Evolutionary conservation across 345 rosid genomes (phyloP), one percentile per base, ranked within the genome.

Genomic region (Boechera divaricarpa): DNA sequence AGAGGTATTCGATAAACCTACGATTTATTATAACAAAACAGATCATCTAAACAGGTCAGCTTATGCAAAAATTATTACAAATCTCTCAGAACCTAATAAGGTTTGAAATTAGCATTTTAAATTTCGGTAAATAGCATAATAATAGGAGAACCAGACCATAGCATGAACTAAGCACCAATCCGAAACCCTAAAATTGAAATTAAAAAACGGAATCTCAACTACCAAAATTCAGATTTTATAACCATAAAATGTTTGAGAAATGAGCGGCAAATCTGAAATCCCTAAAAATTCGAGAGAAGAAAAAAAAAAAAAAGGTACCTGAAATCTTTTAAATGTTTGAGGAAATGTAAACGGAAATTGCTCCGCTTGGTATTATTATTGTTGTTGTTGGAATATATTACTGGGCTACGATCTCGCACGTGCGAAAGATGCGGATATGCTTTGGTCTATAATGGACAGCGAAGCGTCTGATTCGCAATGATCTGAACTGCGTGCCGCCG

Each of bases 391-490:
- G 12, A 39, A 39, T 53, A 42, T 61, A 62, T 10, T 55, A 18
- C 62, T 33, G 5, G 57, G 54, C 10, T 16, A 41, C 6, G 75
- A 76, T 44, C 75, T 77, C 77, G 51, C 73, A 78, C 77, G 81
- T 78, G 69, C 73, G n/a, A 69, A 70, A 78, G 51, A 66, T 78
- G 56, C 77, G 81, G 73, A 78, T 78, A 78, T 78, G 63, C 77
- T 62, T 69, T 56, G 8, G 4, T 56, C 15, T 4, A 5, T 49
- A 4, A 66, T 39, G 68, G 63, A 77, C 81, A 10, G 38, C 77
- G 45, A 38, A 24, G 63, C 77, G 73, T 72, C 38, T 72, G 5
- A 13, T 9, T 58, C 26, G 31, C 5, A 3, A 33, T 2, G 6
- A 29, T 10, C 12, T 51, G 2, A 36, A 72, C 15, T 78, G 53